Percentiles rank a stretch among this genome's conserved stretches.
These are phyloP conservation scores for Colletotrichum sp. DNA, from an alignment of 2,329 filamentous ascomycete genomes.

Conservation along the genomic window DNA sequence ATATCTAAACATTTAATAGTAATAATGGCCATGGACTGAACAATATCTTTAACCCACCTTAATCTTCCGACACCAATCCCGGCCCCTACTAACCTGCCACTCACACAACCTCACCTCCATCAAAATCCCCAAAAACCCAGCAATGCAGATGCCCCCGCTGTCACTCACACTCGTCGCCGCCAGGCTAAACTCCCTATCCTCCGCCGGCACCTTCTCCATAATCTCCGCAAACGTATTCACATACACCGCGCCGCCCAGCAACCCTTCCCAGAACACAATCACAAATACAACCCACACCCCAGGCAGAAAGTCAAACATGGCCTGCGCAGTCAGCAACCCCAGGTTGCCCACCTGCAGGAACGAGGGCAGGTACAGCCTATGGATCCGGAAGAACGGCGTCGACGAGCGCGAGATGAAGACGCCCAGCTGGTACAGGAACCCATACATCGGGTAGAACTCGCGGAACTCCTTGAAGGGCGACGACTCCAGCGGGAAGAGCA, in stretches of 20 bases:
- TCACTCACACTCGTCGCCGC: constrained; percentile 92
- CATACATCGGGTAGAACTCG: constrained; percentile 93
- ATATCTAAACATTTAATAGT: neutral
- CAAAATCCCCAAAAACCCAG: constrained; percentile 81
- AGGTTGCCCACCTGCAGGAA: constrained; percentile 84
- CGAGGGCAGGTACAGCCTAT: constrained; percentile 80
- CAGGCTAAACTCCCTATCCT: constrained; percentile 89
- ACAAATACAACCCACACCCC: constrained; percentile 85
- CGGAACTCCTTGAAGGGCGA: constrained; percentile 84
- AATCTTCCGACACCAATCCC: constrained; percentile 73
- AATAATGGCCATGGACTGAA: neutral
- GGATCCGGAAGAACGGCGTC: constrained; percentile 84
- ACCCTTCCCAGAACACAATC: constrained; percentile 91
- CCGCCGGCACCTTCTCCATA: constrained; percentile 76
- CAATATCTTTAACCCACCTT: constrained; percentile 35
- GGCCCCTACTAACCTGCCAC: constrained; percentile 83
- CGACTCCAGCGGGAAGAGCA: constrained; percentile 79
- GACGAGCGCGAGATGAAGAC: constrained; percentile 95
- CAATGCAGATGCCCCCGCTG: constrained; percentile 87
- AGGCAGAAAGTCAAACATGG: constrained; percentile 81
- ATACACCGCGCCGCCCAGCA: constrained; percentile 90
- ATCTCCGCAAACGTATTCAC: constrained; percentile 97
- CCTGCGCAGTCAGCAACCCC: constrained; percentile 73
- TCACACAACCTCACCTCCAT: constrained; percentile 83
- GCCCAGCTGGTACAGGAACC: constrained; percentile 91